These are phyloP conservation scores for Elongisporangium undulatum DNA, from an alignment of 352 stramenopile genomes.

Conservation along the genomic window DNA sequence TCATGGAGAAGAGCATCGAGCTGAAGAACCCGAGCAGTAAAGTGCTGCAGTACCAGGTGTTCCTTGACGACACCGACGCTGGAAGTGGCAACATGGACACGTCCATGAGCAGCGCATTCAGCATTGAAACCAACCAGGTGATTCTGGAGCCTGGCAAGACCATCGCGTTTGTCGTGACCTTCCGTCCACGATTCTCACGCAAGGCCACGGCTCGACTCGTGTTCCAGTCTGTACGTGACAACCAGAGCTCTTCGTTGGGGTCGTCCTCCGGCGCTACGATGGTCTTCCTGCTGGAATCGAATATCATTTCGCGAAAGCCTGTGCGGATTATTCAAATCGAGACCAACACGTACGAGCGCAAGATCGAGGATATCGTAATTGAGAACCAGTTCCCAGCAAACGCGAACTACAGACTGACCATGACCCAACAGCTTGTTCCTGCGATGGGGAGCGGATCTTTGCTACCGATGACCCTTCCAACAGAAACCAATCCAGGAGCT, in stretches of 20 bases:
- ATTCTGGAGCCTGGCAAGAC: conserved; percentile 77
- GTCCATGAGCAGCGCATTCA: conserved; percentile 43
- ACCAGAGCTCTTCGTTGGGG: conserved; percentile 11
- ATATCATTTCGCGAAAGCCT: conserved; percentile 71
- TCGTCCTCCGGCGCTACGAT: conserved; percentile 58
- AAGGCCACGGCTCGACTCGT: conserved; percentile 86
- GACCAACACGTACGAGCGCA: conserved; percentile 74
- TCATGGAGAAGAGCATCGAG: conserved; percentile 92
- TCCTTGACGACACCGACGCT: conserved; percentile 51
- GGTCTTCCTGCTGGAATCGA: conserved; percentile 87
- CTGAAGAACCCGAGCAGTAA: conserved; percentile 88
- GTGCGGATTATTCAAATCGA: conserved; percentile 82
- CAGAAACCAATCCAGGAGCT: neutral
- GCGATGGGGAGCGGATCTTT: neutral
- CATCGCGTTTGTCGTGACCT: conserved; percentile 76
- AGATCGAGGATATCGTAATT: conserved; percentile 69
- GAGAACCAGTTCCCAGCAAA: conserved; percentile 84
- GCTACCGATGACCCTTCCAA: neutral
- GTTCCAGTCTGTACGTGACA: conserved; percentile 71
- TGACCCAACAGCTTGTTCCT: conserved; percentile 43
- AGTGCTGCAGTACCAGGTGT: conserved; percentile 86
- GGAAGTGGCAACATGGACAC: neutral
- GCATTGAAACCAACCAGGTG: conserved; percentile 60
- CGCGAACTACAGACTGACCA: conserved; percentile 66
- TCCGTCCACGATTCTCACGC: conserved; percentile 78